A percentile compares a stretch with the other conserved stretches of the same genome.
phyloP scores from a whole-genome alignment of 2,329 filamentous ascomycete species.

The Pestalotiopsis sp. region DNA sequence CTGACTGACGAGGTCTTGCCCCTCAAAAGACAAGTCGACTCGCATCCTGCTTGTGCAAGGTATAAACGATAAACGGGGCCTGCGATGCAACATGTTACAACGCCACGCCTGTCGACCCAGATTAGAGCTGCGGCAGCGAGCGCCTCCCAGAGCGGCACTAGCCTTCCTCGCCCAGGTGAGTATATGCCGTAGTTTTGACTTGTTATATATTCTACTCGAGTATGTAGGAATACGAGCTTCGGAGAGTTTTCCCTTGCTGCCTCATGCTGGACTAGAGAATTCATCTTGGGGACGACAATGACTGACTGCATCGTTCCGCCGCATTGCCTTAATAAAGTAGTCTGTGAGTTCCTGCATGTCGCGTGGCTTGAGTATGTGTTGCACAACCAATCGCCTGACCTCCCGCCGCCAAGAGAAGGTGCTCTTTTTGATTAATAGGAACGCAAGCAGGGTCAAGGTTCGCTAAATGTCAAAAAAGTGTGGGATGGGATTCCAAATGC shows the following conservation, averaged over 20 bases:
- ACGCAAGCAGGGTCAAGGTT: constrained; percentile 1
- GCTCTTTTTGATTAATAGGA: background rate
- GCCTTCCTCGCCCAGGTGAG: background rate
- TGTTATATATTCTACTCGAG: background rate
- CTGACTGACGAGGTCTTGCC: background rate
- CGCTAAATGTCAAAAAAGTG: background rate
- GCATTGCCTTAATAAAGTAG: background rate
- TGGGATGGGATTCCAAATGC: background rate
- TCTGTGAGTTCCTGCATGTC: constrained; percentile 9
- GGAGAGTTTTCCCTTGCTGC: background rate
- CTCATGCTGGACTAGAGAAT: background rate
- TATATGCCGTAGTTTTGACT: background rate
- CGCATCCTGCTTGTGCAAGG: background rate
- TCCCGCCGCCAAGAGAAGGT: constrained; percentile 1
- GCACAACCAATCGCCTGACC: constrained; percentile 10
- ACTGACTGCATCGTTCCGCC: background rate
- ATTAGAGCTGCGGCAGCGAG: background rate
- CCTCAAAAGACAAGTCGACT: background rate
- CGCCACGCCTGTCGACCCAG: background rate
- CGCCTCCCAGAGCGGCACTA: background rate
- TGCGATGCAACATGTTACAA: background rate
- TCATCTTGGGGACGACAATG: background rate
- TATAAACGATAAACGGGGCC: background rate
- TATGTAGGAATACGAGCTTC: background rate
- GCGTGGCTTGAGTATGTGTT: background rate